These are phyloP conservation scores for Termitomyces sp. DNA, from an alignment of 768 basidiomycete genomes.

Conservation along the genomic window DNA sequence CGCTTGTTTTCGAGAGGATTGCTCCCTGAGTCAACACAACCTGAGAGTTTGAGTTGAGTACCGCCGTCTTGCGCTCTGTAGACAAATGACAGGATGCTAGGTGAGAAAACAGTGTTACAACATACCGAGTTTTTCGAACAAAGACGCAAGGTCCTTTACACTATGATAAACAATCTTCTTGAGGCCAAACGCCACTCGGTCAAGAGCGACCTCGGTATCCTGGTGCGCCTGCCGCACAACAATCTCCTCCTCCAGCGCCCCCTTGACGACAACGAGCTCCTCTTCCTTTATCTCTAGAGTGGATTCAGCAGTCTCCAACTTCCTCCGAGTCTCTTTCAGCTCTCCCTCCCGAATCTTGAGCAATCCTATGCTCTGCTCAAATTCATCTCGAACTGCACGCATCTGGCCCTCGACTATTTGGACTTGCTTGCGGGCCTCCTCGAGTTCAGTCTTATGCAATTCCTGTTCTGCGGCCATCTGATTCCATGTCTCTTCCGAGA, in stretches of 20 bases:
- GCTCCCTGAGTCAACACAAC: slow-evolving; percentile 62
- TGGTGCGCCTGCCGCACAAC: slow-evolving; percentile 77
- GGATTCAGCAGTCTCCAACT: slow-evolving; percentile 48
- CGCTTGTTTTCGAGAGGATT: slow-evolving; percentile 51
- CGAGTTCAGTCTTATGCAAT: slow-evolving; percentile 68
- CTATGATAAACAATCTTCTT: slow-evolving; percentile 66
- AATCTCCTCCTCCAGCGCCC: slow-evolving; percentile 74
- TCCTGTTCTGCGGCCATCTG: slow-evolving; percentile 79
- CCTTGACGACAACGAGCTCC: slow-evolving; percentile 57
- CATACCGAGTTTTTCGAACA: slow-evolving; percentile 86
- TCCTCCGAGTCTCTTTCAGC: slow-evolving; percentile 57
- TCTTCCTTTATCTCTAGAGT: slow-evolving; percentile 51
- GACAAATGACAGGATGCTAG: slow-evolving; percentile 12
- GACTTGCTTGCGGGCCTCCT: slow-evolving; percentile 80
- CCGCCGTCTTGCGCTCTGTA: slow-evolving; percentile 69
- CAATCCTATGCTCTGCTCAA: slow-evolving; percentile 82
- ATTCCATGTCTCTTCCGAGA: slow-evolving; percentile 88
- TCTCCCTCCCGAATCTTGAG: slow-evolving; percentile 77
- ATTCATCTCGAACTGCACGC: slow-evolving; percentile 79
- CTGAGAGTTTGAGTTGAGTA: slow-evolving; percentile 62
- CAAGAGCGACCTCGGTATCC: slow-evolving; percentile 64
- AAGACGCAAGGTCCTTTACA: slow-evolving; percentile 60
- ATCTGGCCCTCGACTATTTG: slow-evolving; percentile 84
- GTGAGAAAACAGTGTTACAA: background rate
- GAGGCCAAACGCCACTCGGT: slow-evolving; percentile 69